phyloP scores from a whole-genome alignment of 2,329 filamentous ascomycete species.

The Penicillium sp. region DNA sequence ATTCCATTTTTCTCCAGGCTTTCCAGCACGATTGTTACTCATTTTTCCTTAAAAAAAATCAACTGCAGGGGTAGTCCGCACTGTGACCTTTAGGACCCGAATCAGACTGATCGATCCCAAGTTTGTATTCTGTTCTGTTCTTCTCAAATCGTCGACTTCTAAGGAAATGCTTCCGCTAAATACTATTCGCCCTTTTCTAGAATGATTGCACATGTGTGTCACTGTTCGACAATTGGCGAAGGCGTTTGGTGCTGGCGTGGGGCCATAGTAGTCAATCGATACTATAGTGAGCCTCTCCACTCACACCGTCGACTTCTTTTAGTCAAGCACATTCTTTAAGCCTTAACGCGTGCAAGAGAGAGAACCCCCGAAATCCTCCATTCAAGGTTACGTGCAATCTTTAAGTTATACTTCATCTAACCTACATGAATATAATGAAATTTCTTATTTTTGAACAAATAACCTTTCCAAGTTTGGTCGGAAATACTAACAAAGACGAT shows the following conservation, averaged over 20 bases:
- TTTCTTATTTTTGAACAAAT: too few relatives aligned
- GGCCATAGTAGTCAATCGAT: background rate
- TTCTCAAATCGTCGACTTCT: too few relatives aligned
- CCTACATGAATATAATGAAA: too few relatives aligned
- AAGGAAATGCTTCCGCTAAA: background rate
- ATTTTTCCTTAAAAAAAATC: background rate
- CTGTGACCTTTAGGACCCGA: background rate
- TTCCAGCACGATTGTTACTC: background rate
- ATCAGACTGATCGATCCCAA: too few relatives aligned
- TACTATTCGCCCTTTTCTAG: background rate
- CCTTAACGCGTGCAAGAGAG: background rate
- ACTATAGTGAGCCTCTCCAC: background rate
- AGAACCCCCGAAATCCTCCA: background rate
- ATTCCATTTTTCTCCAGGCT: background rate
- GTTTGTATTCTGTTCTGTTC: too few relatives aligned
- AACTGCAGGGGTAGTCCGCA: background rate
- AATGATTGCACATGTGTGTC: background rate
- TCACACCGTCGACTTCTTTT: background rate
- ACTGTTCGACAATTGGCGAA: too few relatives aligned
- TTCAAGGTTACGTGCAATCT: too few relatives aligned
- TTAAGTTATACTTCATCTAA: too few relatives aligned
- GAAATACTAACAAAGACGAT: too few relatives aligned
- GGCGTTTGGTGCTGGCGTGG: too few relatives aligned
- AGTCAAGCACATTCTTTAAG: background rate
- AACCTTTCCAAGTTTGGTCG: too few relatives aligned